These are phyloP conservation scores for Pulicaria dysenterica DNA, from an alignment of 129 eudicot genomes.

Conservation along the genomic window DNA sequence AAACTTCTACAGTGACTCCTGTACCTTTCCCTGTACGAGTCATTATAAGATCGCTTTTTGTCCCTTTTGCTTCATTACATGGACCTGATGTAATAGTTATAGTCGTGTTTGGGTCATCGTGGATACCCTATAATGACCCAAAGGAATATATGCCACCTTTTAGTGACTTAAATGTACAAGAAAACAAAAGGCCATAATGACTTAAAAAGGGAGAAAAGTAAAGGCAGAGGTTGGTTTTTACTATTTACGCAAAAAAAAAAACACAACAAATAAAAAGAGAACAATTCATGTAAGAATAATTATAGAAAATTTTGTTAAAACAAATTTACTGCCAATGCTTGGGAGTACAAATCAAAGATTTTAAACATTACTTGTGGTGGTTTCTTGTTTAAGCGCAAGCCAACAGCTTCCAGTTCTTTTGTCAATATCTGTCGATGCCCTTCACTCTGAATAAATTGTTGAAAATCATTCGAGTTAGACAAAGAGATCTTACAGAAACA, in stretches of 20 bases:
- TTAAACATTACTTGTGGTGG: constrained; percentile 81
- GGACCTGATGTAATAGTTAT: not conserved
- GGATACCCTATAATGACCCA: not conserved
- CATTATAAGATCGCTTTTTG: not conserved
- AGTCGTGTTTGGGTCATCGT: not conserved
- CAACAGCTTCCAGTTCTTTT: constrained; percentile 97
- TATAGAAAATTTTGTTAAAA: not conserved
- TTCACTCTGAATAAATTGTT: constrained; percentile 63
- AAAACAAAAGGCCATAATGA: not conserved
- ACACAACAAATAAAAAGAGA: not conserved
- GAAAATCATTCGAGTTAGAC: not conserved
- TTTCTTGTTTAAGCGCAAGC: constrained; percentile 88
- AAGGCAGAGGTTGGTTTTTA: not conserved
- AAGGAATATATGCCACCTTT: not conserved
- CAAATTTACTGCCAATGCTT: not conserved
- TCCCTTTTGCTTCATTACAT: not conserved
- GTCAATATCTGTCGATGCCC: constrained; percentile 98
- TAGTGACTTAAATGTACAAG: not conserved
- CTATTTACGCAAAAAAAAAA: not conserved
- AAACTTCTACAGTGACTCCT: too few relatives aligned
- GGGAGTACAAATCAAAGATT: constrained; percentile 7
- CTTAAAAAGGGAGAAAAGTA: not conserved
- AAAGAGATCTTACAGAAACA: not conserved
- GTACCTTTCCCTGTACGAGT: not conserved
- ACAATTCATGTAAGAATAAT: not conserved